Percentiles rank a stretch among this genome's conserved stretches.
phyloP scores from a whole-genome alignment of 2,329 filamentous ascomycete species.

The Neospermospora avenae region DNA sequence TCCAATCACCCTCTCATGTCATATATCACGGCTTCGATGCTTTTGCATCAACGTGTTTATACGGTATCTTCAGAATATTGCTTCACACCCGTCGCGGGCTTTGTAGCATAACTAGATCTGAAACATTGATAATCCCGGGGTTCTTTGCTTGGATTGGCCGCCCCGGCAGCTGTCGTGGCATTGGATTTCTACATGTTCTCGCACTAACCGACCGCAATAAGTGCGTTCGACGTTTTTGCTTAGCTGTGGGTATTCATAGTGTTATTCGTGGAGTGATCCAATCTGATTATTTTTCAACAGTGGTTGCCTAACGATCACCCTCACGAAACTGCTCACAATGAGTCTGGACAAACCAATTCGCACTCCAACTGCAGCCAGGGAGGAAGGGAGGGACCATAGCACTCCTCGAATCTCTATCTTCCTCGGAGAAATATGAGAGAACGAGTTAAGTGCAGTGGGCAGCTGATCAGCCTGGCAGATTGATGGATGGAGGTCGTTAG shows the following conservation, averaged over 20 bases:
- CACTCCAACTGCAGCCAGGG: slow-evolving; percentile 31
- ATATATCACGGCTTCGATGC: slow-evolving; percentile 32
- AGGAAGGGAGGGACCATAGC: slow-evolving; percentile 35
- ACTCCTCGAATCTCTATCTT: slow-evolving; percentile 27
- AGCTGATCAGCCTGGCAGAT: slow-evolving; percentile 31
- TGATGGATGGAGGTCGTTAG: slow-evolving; percentile 17
- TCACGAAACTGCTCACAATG: slow-evolving; percentile 25
- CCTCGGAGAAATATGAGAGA: slow-evolving; percentile 23
- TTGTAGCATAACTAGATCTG: slow-evolving; percentile 31
- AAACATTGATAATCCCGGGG: slow-evolving; percentile 29
- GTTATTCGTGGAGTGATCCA: slow-evolving; percentile 27
- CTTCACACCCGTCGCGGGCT: slow-evolving; percentile 22
- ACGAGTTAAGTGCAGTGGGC: slow-evolving; percentile 23
- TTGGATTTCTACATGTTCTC: slow-evolving; percentile 26
- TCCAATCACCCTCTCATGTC: slow-evolving; percentile 5
- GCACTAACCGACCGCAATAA: slow-evolving; percentile 21
- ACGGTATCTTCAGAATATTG: slow-evolving; percentile 22
- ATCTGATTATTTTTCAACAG: slow-evolving; percentile 27
- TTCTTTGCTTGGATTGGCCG: slow-evolving; percentile 28
- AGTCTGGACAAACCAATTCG: slow-evolving; percentile 27
- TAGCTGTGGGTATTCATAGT: slow-evolving; percentile 25
- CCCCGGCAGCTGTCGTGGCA: slow-evolving; percentile 21
- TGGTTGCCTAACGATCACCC: slow-evolving; percentile 27
- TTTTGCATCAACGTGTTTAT: slow-evolving; percentile 29
- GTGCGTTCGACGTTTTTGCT: slow-evolving; percentile 31